Evolutionary conservation across 331 rosid genomes (phyloP), one percentile per base, ranked within the genome.

Genomic region (Spiraea crenata): DNA sequence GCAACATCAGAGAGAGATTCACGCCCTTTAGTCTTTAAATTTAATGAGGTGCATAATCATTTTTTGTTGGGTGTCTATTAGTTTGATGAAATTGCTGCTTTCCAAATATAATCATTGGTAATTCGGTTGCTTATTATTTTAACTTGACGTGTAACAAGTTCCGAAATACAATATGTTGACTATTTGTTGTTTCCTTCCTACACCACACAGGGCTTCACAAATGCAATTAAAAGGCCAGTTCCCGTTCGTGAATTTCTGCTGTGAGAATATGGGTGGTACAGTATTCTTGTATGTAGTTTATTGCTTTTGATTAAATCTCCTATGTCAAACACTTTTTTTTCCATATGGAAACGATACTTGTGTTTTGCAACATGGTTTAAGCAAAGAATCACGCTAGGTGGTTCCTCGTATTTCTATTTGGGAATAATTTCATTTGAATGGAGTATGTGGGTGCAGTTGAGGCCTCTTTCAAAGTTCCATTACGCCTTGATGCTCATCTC

Each of bases 171-270:
- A 74, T 50, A 56, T 19, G 12, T 12, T 69, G 31, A 39, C 70
- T 46, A 63, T 50, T 15, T 37, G 44, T 19, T 72, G 74, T 37
- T 38, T 40, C n/a, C n/a, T n/a, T n/a, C 61, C 63, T 74, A 39
- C 37, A 72, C 37, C 50, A 54, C 77, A 77, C 83, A 90, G 99
- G 99, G 99, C 59, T 93, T 85, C 47, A 93, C 97, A 0, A 93
- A 93, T 82, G 99, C 99, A 15, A 90, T 93, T 51, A 89, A 91
- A 81, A 83, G 97, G 80, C 97, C 92, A 7, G 97, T 87, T 76
- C 97, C 96, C 52, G 81, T 93, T 17, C 88, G 92, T 2, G 97
- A 93, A 71, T 93, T 93, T 76, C 85, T 93, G 54, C 63, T 78
- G 16, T 83, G 76, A 79, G 61, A 19, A 73, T 55, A 47, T 46